Evolutionary conservation across 805 yeast genomes (phyloP), one percentile per base, ranked within the genome.

Genomic region (Barnettozyma sp.): DNA sequence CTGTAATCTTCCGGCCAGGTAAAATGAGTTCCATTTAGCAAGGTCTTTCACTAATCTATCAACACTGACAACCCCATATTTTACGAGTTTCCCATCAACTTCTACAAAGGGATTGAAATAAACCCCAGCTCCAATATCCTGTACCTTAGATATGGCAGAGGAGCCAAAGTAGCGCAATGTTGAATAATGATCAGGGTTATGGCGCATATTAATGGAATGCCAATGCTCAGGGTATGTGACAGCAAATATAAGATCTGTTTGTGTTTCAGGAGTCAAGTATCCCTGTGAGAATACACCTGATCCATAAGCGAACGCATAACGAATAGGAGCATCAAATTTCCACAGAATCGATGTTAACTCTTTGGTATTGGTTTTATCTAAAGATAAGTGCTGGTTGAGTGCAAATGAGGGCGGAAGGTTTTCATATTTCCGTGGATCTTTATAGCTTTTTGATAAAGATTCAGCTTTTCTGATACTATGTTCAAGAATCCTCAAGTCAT

Each of bases 291-390:
- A 83, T 1, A 92, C 95, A 5, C 95, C 95, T 7, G 94, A 82
- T 2, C 98, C 98, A 58, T 90, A 90, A 0, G 97, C 98, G 59
- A 90, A 83, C 1, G 95, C 79, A 49, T 74, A 82, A 36, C 76
- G 64, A 11, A 86, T 72, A 1, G 92, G 88, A 1, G 90, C 81
- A 27, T 74, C 63, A 57, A 84, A 84, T 30, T 66, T 62, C 58
- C 71, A 58, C 25, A 80, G 49, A 3, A 82, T 67, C 3, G 65
- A 55, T 13, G 66, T 55, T 20, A 85, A 59, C 7, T 69, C 64
- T 8, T 55, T 56, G 24, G 63, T 62, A 12, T 59, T 52, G 26
- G 59, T 63, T 8, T 58, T 52, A 33, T 69, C 72, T 4, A 73
- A 62, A 2, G 63, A 50, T 9, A 77, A 58, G 19, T 69, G 59